Evolutionary conservation across 1,139 yeast genomes (phyloP).

Genomic region (Pichia inconspicua): DNA sequence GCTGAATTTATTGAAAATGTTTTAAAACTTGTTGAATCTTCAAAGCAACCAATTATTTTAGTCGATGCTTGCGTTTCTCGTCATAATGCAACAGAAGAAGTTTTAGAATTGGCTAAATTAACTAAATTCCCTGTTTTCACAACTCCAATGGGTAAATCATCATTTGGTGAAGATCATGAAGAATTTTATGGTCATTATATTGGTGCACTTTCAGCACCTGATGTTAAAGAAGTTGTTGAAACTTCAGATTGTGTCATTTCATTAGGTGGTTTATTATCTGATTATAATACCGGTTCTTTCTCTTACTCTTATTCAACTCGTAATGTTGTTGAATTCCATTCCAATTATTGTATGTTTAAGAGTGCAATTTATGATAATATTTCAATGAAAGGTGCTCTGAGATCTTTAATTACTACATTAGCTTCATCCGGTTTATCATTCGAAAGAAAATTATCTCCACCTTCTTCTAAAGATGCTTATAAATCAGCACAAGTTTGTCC

Average conservation of each 20-base stretch:
- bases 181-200: constrained; percentile 84
- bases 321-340: constrained; percentile 80
- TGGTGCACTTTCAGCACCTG: constrained; percentile 71
- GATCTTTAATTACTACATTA: constrained; percentile 25
- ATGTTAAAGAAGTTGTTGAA: constrained; percentile 70
- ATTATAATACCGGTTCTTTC: constrained; percentile 86
- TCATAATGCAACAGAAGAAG: constrained; percentile 61
- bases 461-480: constrained; percentile 21
- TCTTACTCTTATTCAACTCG: constrained; percentile 73
- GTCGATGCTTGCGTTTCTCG: constrained; percentile 86
- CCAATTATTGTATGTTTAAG: constrained; percentile 75
- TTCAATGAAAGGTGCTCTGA: constrained; percentile 65
- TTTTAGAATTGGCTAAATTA: constrained; percentile 50
- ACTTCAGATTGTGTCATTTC: constrained; percentile 68
- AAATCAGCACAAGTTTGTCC: constrained; percentile 16
- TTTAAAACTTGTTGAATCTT: constrained; percentile 42
- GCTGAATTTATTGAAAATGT: constrained; percentile 59
- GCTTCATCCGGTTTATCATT: constrained; percentile 6
- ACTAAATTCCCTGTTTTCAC: constrained; percentile 81
- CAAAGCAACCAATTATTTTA: constrained; percentile 64
- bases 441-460: constrained; percentile 8
- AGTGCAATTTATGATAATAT: constrained; percentile 72
- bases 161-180: constrained; percentile 64
- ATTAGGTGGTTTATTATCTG: constrained; percentile 77
- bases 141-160: constrained; percentile 88